These are phyloP conservation scores for Penicillium angulare DNA, from an alignment of 495 filamentous ascomycete genomes.

Conservation along the genomic window DNA sequence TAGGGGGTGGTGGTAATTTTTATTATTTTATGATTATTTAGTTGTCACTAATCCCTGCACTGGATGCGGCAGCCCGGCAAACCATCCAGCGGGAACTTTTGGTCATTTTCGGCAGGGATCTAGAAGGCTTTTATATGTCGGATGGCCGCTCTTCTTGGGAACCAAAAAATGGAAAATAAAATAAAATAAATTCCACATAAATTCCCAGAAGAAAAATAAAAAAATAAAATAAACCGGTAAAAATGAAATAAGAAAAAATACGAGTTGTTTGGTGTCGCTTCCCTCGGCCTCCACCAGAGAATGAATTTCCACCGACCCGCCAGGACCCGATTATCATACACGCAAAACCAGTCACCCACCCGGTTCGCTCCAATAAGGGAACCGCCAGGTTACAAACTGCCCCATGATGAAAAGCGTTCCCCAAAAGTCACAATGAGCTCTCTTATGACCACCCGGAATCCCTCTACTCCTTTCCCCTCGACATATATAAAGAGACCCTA, in stretches of 20 bases:
- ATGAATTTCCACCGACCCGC: constrained; percentile 24
- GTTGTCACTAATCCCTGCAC: not conserved
- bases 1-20: not conserved
- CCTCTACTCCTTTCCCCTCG: constrained; percentile 6
- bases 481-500: not conserved
- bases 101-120: not conserved
- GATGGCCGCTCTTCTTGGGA: not conserved
- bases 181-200: not conserved
- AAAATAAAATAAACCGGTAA: constrained; percentile 19
- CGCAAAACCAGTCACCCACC: constrained; percentile 9
- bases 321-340: constrained; percentile 24
- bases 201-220: constrained; percentile 9
- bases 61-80: constrained; percentile 2
- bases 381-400: constrained; percentile 2
- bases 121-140: not conserved
- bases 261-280: constrained; percentile 13
- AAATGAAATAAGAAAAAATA: constrained; percentile 22
- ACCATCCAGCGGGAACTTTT: not conserved
- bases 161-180: not conserved
- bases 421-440: not conserved
- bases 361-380: constrained; percentile 18
- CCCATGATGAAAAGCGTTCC: not conserved
- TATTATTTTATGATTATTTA: constrained; percentile 1
- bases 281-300: constrained; percentile 22
- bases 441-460: not conserved